Base-by-base conservation (phyloP, 441 rosid genomes). In the Erodium texanum region DNA sequence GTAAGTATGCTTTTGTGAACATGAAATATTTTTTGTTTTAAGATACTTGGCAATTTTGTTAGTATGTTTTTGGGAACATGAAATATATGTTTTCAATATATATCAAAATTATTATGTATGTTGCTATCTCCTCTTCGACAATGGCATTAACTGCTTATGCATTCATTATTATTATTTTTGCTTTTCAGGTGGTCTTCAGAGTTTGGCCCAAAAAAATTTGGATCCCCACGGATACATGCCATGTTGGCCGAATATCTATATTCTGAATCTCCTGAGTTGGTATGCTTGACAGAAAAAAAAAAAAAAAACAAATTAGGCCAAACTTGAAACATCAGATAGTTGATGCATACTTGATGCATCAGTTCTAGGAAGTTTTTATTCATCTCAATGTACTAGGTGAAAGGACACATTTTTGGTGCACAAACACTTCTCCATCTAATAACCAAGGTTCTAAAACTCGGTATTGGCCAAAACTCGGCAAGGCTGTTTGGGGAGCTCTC, bases 241-340 rank as follows among this genome's bases (percentile, higher is more conserved):
- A 92, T 91, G 96, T 83, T 91, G 62, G 97, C 87, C 19, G 99
- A 91, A 78, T 94, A 89, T 75, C 61, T 94, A 65, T 91, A 86
- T 78, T 85, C 96, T 7, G 91, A 94, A 78, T 91, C 87, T 67
- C 96, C 96, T 68, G 99, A 94, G 72, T 80, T 83, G 86, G 99
- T 94, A 86, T 45, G 83, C 81, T 77, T 79, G 72, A 71, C 66
- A 24, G 38, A 34, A 34, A 34, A 27, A 1, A 34, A 34, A 34
- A 34, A 1, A 34, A 34, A 24, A 43, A 43, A 8, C 2, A 14
- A 8, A 11, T 12, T 11, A 2, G n/a, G 52, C 16, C n/a, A 11
- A 45, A 45, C 52, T 12, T 45, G 52, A 45, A 12, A 12, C 15
- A 14, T 45, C 10, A 3, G 41, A 36, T 36, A 36, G 38, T 14